These are phyloP conservation scores for Trametes gibbosa DNA, from an alignment of 768 basidiomycete genomes.

Conservation along the genomic window DNA sequence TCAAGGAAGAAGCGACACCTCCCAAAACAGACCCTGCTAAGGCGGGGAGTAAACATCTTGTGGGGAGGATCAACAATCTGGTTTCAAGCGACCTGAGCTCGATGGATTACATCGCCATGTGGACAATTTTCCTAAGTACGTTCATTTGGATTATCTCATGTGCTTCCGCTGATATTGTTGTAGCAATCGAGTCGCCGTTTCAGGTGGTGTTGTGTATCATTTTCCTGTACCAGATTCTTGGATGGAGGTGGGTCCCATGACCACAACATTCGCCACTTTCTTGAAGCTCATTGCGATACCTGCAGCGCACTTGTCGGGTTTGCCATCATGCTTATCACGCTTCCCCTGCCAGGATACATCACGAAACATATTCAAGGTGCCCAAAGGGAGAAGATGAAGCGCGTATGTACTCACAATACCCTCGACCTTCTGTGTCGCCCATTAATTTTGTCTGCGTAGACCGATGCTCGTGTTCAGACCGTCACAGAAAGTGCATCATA, in stretches of 20 bases:
- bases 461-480: constrained; percentile 45
- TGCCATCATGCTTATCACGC: constrained; percentile 31
- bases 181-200: neutral
- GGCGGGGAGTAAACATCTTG: constrained; percentile 42
- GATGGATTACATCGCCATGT: constrained; percentile 6
- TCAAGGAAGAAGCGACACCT: neutral
- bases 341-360: constrained; percentile 41
- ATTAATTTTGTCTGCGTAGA: constrained; percentile 26
- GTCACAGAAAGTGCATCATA: constrained; percentile 39
- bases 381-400: constrained; percentile 41
- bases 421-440: neutral
- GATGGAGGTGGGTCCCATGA: constrained; percentile 38
- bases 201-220: constrained; percentile 28
- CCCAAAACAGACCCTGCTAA: constrained; percentile 9
- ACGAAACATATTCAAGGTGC: constrained; percentile 32
- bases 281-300: constrained; percentile 17
- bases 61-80: constrained; percentile 78
- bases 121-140: constrained; percentile 14
- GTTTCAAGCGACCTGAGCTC: constrained; percentile 57
- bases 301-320: constrained; percentile 31
- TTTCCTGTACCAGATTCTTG: constrained; percentile 44
- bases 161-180: constrained; percentile 12
- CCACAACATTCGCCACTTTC: constrained; percentile 20
- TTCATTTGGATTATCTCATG: constrained; percentile 23
- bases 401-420: constrained; percentile 20